Evolutionary conservation across 2,329 filamentous ascomycete genomes (phyloP).

Genomic region (Sporothrix schenckii): DNA sequence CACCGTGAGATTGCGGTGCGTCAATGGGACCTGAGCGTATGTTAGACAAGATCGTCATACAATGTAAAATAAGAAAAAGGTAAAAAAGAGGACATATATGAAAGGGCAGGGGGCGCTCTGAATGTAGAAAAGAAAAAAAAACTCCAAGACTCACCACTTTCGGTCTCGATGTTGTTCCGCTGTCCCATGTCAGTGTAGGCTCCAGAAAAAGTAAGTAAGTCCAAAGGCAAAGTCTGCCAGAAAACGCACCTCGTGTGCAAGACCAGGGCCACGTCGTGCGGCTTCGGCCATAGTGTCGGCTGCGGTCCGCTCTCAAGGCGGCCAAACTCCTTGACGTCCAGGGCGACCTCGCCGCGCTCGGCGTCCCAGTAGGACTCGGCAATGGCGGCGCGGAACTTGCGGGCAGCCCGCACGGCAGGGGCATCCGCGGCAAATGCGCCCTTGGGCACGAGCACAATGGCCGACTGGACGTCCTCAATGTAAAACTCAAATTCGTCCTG

Average conservation of each 20-base stretch:
- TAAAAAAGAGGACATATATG: background rate
- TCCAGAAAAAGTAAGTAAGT: background rate
- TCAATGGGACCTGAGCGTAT: constrained; percentile 65
- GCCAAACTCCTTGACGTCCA: constrained; percentile 77
- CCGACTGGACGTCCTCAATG: constrained; percentile 82
- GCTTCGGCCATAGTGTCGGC: constrained; percentile 55
- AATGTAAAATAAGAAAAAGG: background rate
- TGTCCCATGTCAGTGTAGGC: constrained; percentile 34
- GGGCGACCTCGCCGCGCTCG: constrained; percentile 63
- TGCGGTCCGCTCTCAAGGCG: constrained; percentile 56
- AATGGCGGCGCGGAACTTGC: constrained; percentile 79
- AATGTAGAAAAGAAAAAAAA: background rate
- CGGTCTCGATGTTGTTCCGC: constrained; percentile 80
- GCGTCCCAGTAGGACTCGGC: constrained; percentile 83
- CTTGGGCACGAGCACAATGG: constrained; percentile 73
- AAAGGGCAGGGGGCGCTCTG: background rate
- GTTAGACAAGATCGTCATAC: background rate
- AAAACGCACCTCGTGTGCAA: constrained; percentile 67
- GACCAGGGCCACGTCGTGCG: constrained; percentile 80
- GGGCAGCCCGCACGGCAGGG: constrained; percentile 74
- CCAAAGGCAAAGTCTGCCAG: background rate
- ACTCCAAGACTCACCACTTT: constrained; percentile 63
- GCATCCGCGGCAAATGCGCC: constrained; percentile 68
- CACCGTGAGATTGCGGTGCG: constrained; percentile 76
- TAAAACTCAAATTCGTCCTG: constrained; percentile 91